phyloP scores from a whole-genome alignment of 2,329 filamentous ascomycete genomes.

The Dryadomyces quercus-mongolicae region DNA sequence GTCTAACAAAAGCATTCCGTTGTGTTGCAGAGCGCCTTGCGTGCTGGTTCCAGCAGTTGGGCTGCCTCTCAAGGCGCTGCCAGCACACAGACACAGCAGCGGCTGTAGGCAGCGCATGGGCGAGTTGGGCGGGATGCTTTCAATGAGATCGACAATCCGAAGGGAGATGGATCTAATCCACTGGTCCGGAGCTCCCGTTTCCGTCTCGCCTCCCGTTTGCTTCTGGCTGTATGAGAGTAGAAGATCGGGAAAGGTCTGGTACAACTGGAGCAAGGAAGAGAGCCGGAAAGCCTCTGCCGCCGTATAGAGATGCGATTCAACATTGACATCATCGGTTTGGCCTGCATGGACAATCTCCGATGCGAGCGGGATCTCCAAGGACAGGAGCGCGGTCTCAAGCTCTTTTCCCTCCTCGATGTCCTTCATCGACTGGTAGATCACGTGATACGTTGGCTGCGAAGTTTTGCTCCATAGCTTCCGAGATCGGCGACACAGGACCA shows the following conservation, averaged over 20 bases:
- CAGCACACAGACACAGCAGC: conserved; percentile 13
- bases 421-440: conserved; percentile 16
- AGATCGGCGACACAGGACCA: conserved; percentile 24
- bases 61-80: conserved; percentile 8
- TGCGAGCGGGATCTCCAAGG: conserved; percentile 14
- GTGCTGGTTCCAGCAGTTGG: neutral
- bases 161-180: conserved; percentile 9
- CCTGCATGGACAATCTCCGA: neutral
- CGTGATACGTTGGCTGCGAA: conserved; percentile 13
- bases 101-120: conserved; percentile 15
- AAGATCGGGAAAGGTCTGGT: conserved; percentile 22
- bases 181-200: neutral
- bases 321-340: conserved; percentile 15
- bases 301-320: conserved; percentile 20
- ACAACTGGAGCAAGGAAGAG: conserved; percentile 24
- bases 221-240: neutral
- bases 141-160: conserved; percentile 9
- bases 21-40: neutral
- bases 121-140: conserved; percentile 11
- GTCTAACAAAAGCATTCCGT: neutral
- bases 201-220: neutral
- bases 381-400: conserved; percentile 22
- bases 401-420: conserved; percentile 22
- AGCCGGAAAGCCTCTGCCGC: conserved; percentile 26
- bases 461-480: conserved; percentile 15